A percentile compares a stretch with the other conserved stretches of the same genome.
Evolutionary conservation across 2,329 filamentous ascomycete species (phyloP).

Genomic region (Fusarium concolor): DNA sequence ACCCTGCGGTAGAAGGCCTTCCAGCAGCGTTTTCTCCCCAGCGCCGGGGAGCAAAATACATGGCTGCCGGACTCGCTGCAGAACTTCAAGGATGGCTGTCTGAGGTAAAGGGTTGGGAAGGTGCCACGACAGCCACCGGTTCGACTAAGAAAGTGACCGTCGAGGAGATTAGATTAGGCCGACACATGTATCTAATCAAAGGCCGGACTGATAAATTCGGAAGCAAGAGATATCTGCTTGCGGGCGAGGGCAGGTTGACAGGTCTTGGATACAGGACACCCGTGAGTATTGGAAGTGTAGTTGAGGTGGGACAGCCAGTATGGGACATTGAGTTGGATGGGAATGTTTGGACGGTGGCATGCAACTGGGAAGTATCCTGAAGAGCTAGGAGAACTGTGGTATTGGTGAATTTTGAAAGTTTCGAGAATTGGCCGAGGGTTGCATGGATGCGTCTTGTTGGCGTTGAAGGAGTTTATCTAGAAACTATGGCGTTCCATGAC

Average conservation of each 20-base stretch:
- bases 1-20: constrained; percentile 37
- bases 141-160: constrained; percentile 45
- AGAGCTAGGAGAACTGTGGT: too few relatives aligned
- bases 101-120: constrained; percentile 53
- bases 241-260: constrained; percentile 54
- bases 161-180: constrained; percentile 48
- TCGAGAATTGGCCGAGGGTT: background rate
- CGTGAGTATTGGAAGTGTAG: constrained; percentile 47
- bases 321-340: constrained; percentile 55
- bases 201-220: constrained; percentile 21
- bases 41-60: constrained; percentile 51
- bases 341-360: constrained; percentile 53
- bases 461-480: background rate
- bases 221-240: constrained; percentile 49
- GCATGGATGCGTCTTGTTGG: background rate
- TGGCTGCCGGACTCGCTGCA: constrained; percentile 54
- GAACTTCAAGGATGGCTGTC: constrained; percentile 57
- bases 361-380: constrained; percentile 51
- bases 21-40: constrained; percentile 53
- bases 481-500: too few relatives aligned
- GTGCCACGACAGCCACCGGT: constrained; percentile 22
- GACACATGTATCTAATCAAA: constrained; percentile 52
- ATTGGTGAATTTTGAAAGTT: background rate
- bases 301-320: constrained; percentile 52
- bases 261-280: constrained; percentile 49